phyloP scores from a whole-genome alignment of 176 grass and related monocot species.

The Paspalum notatum region DNA sequence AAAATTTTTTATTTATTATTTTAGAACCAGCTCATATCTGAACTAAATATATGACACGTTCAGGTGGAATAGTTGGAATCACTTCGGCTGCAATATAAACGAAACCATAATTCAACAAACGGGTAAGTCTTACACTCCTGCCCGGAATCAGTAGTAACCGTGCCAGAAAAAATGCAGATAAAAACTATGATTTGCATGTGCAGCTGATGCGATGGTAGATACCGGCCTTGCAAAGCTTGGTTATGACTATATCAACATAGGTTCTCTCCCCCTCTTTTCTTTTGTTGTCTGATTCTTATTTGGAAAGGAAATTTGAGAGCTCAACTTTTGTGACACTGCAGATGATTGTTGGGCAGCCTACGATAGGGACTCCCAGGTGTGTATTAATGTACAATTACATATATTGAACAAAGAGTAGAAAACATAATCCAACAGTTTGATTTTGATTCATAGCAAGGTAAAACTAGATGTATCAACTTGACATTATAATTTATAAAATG shows the following conservation, averaged over 20 bases:
- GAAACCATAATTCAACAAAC: slow-evolving; percentile 43
- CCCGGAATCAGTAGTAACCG: background rate
- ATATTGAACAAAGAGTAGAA: background rate
- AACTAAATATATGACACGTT: background rate
- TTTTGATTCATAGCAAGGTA: background rate
- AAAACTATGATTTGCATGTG: background rate
- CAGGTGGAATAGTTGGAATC: slow-evolving; percentile 66
- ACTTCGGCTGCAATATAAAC: slow-evolving; percentile 47
- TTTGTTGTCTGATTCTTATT: background rate
- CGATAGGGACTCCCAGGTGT: slow-evolving; percentile 50
- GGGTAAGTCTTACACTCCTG: background rate
- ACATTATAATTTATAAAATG: background rate
- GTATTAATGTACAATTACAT: background rate
- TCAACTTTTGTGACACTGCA: slow-evolving; percentile 21
- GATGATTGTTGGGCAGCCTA: slow-evolving; percentile 56
- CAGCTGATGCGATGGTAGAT: slow-evolving; percentile 59
- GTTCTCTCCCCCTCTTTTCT: slow-evolving; percentile 1
- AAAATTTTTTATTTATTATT: background rate
- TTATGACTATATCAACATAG: slow-evolving; percentile 54
- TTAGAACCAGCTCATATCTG: background rate
- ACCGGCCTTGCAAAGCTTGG: slow-evolving; percentile 54
- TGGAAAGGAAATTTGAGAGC: background rate
- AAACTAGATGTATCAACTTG: slow-evolving; percentile 3
- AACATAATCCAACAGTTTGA: background rate
- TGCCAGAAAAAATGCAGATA: background rate